Percentiles rank a stretch among this genome's conserved stretches.
phyloP scores from a whole-genome alignment of 2,329 filamentous ascomycete species.

The Cadophora malorum region DNA sequence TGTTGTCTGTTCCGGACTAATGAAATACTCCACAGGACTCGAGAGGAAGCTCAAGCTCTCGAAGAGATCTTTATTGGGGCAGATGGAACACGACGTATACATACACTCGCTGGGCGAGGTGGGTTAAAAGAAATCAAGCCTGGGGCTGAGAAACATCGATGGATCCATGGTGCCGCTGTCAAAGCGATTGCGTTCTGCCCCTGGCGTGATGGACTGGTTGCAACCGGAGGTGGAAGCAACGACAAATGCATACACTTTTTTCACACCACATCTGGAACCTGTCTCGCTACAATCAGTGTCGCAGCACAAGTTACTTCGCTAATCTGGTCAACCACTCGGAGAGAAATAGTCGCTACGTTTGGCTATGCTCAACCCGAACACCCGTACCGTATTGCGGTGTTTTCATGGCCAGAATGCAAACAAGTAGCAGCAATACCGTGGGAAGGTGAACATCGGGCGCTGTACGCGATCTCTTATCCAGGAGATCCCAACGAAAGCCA shows the following conservation, averaged over 20 bases:
- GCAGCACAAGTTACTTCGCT: slow-evolving; percentile 92
- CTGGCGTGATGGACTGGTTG: slow-evolving; percentile 86
- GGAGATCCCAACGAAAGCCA: slow-evolving; percentile 55
- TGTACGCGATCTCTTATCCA: slow-evolving; percentile 89
- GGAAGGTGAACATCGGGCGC: slow-evolving; percentile 77
- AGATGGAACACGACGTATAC: slow-evolving; percentile 44
- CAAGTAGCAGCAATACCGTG: slow-evolving; percentile 86
- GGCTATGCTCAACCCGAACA: slow-evolving; percentile 93
- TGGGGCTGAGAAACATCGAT: slow-evolving; percentile 71
- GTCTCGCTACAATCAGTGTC: slow-evolving; percentile 88
- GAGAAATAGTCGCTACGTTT: slow-evolving; percentile 92
- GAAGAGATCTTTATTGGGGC: slow-evolving; percentile 36
- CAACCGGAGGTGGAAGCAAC: slow-evolving; percentile 91
- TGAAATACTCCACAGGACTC: slow-evolving; percentile 31
- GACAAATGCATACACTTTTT: slow-evolving; percentile 97
- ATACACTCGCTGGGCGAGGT: slow-evolving; percentile 44
- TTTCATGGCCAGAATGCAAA: slow-evolving; percentile 90
- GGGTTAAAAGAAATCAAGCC: slow-evolving; percentile 54
- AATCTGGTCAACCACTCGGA: slow-evolving; percentile 84
- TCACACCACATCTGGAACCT: slow-evolving; percentile 82
- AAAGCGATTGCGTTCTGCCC: slow-evolving; percentile 98
- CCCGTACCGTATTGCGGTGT: slow-evolving; percentile 86
- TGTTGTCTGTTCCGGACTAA: slow-evolving; percentile 77
- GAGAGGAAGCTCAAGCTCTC: slow-evolving; percentile 21
- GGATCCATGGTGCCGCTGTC: slow-evolving; percentile 84